Base-by-base conservation (phyloP, 2,329 filamentous ascomycete genomes). In the Coniochaeta sp. region DNA sequence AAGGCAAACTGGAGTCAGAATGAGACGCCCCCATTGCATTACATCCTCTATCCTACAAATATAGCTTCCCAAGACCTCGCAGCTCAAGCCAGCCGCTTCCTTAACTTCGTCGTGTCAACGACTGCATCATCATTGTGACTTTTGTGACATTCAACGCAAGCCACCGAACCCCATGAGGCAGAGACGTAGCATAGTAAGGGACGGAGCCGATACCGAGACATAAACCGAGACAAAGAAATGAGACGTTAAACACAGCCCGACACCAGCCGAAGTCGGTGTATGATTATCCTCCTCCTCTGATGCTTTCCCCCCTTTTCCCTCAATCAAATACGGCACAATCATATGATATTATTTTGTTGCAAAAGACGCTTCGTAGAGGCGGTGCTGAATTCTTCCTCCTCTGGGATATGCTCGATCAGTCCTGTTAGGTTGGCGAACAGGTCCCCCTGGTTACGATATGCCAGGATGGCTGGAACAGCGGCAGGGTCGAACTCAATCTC, bases 401-500 rank as follows among this genome's bases (percentile, higher is more conserved):
- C 84, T 1, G 93, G 91, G 55, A 97, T 89, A 81, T 95, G 89
- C 70, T 92, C 86, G 63, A 96, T 85, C 58, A 98, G 82, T 59
- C 93, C 93, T 0, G 95, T 90, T 58, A 98, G 79, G 68, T 93
- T 96, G 64, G 91, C 90, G 67, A 98, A 92, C 65, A 97, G 86
- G 65, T 98, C 93, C 58, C 92, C 93, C 70, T 88, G 85, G 68
- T 88, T 90, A 61, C 87, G 87, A 78, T 99, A 99, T 12, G 90
- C 93, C 56, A 98, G 80, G 40, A 98, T 80, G 4, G 95, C 91
- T 0, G 95, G 95, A 1, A 96, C 89, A 54, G 89, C 88, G 34
- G 92, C 89, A 61, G 89, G 86, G 72, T 97, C 91, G 80, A 98
- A 96, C 72, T 98, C 93, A 40, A 96, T 96, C 61, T 96, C 93